Evolutionary conservation across 495 filamentous ascomycete genomes (phyloP), one percentile per base, ranked within the genome.

Genomic region (Penicillium desertorum): DNA sequence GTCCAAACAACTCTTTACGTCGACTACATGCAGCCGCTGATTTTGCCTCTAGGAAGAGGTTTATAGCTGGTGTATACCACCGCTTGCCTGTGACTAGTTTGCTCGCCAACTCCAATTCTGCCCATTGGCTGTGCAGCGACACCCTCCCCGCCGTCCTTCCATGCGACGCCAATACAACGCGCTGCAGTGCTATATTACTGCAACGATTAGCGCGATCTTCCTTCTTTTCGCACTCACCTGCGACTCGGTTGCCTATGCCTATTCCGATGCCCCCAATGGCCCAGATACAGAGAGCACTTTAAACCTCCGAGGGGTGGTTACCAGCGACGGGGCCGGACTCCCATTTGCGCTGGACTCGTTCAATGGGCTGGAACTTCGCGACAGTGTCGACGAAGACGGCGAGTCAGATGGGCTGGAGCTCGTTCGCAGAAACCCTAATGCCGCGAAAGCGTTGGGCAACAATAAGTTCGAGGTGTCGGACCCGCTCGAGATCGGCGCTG

Each of bases 131-230:
- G 54, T 54, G 23, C 27, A 53, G 45, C 47, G 37, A 46, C 48
- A 43, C 43, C 54, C 39, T 54, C 36, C 34, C 41, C 45, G 39
- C 57, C 51, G 32, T 58, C 51, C 48, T 64, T 70, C 67, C 67
- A 89, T 89, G 86, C 84, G 75, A 68, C 75, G 67, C 32, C 78
- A 83, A 64, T 76, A 83, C 61, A 83, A 81, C 66, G 83, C 79
- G 58, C 74, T 88, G 58, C 87, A 88, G 78, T 87, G 83, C 71
- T 85, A 84, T 61, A 73, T 91, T 61, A 83, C 80, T 69, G 86
- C 87, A 65, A 86, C 82, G 32, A 61, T 86, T 57, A 69, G 80
- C 66, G 81, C 82, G 41, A 80, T 82, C 30, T 66, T 81, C 44
- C 62, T 86, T 34, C 59, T 86, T 54, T 30, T 53, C 51, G 67